Evolutionary conservation across 352 stramenopile genomes (phyloP).

Genomic region (Blastocystis sp.): DNA sequence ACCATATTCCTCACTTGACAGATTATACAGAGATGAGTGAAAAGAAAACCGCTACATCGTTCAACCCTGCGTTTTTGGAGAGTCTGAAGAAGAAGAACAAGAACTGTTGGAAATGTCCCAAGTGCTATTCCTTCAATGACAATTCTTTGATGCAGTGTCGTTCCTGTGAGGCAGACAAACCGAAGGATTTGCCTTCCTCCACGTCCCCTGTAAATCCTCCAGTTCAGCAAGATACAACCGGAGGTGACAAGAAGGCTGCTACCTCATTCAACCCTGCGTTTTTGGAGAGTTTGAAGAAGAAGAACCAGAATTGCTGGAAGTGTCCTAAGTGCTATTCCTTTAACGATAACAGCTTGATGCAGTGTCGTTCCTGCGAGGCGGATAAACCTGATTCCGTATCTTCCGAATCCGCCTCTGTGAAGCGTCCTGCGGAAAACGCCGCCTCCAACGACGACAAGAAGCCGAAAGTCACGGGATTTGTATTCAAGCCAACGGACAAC

Average conservation of each 20-base stretch:
- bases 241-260: background rate
- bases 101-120: background rate
- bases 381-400: background rate
- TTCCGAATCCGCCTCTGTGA: background rate
- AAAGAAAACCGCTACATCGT: background rate
- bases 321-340: conserved; percentile 21
- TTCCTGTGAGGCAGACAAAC: conserved; percentile 5
- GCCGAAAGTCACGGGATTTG: background rate
- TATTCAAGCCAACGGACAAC: background rate
- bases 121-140: background rate
- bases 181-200: no score
- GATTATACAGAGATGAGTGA: background rate
- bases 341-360: background rate
- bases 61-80: background rate
- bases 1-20: no score
- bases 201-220: no score
- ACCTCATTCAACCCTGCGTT: conserved; percentile 35
- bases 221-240: no score
- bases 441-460: background rate
- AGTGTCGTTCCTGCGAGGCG: conserved; percentile 14
- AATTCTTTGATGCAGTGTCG: background rate
- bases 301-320: background rate
- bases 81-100: background rate
- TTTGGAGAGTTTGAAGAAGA: conserved; percentile 1
- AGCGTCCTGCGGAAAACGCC: background rate